Conservation (phyloP, 2,329 filamentous ascomycete species). For the Microdochium trichocladiopsis region DNA sequence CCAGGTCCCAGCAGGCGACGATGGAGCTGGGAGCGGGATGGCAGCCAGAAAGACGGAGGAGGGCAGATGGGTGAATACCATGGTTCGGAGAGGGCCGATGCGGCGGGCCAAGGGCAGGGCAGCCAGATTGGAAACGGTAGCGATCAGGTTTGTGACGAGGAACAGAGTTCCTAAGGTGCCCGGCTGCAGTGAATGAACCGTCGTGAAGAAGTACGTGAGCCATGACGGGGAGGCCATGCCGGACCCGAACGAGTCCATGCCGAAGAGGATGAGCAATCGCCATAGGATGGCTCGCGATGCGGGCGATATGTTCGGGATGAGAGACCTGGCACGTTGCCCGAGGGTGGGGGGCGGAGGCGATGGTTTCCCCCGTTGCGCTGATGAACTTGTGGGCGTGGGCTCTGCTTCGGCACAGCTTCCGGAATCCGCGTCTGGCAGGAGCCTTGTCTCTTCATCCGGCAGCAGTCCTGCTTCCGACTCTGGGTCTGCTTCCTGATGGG, state of each 20-base stretch:
- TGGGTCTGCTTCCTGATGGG: slow-evolving; percentile 10
- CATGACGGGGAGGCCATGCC: slow-evolving; percentile 12
- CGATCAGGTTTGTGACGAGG: slow-evolving; percentile 11
- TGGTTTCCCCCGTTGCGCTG: no score
- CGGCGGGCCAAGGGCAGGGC: slow-evolving; percentile 8
- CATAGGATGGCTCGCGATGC: slow-evolving; percentile 43
- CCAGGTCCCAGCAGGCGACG: slow-evolving; percentile 8
- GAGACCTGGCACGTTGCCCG: slow-evolving; percentile 5
- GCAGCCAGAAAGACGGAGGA: slow-evolving; percentile 38
- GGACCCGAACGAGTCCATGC: slow-evolving; percentile 52
- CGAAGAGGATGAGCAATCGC: slow-evolving; percentile 50
- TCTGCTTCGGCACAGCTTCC: no score
- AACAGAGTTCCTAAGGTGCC: slow-evolving; percentile 12
- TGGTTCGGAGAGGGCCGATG: slow-evolving; percentile 13
- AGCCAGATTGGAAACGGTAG: slow-evolving; percentile 8
- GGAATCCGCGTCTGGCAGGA: no score
- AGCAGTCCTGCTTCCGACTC: slow-evolving; percentile 9
- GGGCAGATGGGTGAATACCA: slow-evolving; percentile 34
- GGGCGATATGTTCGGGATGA: slow-evolving; percentile 45
- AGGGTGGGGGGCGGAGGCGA: no score
- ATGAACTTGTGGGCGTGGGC: no score
- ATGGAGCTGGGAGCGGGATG: slow-evolving; percentile 28
- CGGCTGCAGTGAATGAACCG: slow-evolving; percentile 10
- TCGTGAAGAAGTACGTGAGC: slow-evolving; percentile 13
- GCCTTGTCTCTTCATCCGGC: neutral